Base-by-base conservation (phyloP, 352 stramenopile genomes). In the Peronosclerospora sorghi region DNA sequence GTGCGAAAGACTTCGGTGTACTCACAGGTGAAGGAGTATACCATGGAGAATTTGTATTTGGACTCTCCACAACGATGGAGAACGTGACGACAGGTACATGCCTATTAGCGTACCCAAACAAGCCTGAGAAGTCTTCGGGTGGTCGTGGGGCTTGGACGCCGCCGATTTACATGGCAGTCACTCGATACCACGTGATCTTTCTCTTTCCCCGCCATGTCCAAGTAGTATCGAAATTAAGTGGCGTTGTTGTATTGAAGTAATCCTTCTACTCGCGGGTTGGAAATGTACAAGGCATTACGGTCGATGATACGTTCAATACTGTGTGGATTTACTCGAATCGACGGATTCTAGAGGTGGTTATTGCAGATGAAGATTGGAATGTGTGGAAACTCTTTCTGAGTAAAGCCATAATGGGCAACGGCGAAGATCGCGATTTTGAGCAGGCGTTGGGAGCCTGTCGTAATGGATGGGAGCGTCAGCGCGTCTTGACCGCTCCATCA, bases 321-420 rank as follows among this genome's bases (percentile, higher is more conserved):
- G 69, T 93, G 7, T 89, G 76, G 75, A 72, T 94, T 19, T 61
- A 89, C 51, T 89, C 78, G 17, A 78, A 83, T 26, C 75, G 74
- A 36, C 75, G 81, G 19, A 88, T 92, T 21, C 41, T 91, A 0
- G 73, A 88, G 44, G 56, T 93, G 4, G 62, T 81, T 45, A 76
- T 94, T 17, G 55, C 62, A 1, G 76, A 95, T 27, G 88, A 97
- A 58, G 86, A 96, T 51, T 79, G 86, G 24, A 76, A 96, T 50
- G 85, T 95, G 20, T 97, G 88, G 88, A 89, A 90, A 42, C 53
- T 96, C 21, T 95, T 86, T 36, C 44, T 97, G 41, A 83, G 94
- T 41, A 94, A 94, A 32, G 88, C 86, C 5, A 63, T 87, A 17
- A 50, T 52, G 2, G 71, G 66, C n/a, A 56, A 69, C 10, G 68